Base-by-base conservation (phyloP, 176 grass and related monocot genomes). In the Musa acuminata region DNA sequence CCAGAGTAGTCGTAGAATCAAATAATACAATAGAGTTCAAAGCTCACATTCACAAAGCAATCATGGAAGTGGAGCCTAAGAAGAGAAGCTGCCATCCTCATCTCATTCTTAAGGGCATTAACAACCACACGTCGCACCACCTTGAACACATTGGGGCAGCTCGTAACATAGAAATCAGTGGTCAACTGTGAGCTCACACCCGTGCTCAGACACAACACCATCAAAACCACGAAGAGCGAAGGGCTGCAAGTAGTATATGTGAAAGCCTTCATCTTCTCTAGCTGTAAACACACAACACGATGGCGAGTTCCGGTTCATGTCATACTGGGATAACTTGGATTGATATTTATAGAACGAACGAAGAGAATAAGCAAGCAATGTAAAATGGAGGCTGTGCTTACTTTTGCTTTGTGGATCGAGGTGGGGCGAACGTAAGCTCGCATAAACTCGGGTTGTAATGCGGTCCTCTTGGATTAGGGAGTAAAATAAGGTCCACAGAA, bases 21-120 rank as follows among this genome's bases (percentile, higher is more conserved):
- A 35, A 35, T 13, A 17, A 6, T 3, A 17, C 11, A 6, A 58
- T 6, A 0, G 55, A 58, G 55, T 35, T 13, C 2, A 58, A 17
- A 19, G 65, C 29, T 35, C 27, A 77, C 75, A 11, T 77, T 77
- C 17, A 77, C 75, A 11, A 77, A 77, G 75, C 75, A 77, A 25
- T 77, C 75, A 11, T 77, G 75, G 75, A 77, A 77, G 75, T 77
- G 75, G 11, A 77, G 75, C 43, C 75, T 49, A 4, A 77, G 75
- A 17, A 77, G n/a, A 52, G 75, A 77, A 52, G 75, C 75, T 9
- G 58, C 75, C 75, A 77, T 77, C 29, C 75, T 64, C 75, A 51
- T 77, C 59, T 77, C 75, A 9, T 51, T 51, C 59, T 16, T 6
- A 2, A 77, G 1, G 6, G 59, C 58, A 16, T 29, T 64, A 6